Base-by-base conservation (phyloP, 2,329 filamentous ascomycete species). In the Anthostomella pinea region DNA sequence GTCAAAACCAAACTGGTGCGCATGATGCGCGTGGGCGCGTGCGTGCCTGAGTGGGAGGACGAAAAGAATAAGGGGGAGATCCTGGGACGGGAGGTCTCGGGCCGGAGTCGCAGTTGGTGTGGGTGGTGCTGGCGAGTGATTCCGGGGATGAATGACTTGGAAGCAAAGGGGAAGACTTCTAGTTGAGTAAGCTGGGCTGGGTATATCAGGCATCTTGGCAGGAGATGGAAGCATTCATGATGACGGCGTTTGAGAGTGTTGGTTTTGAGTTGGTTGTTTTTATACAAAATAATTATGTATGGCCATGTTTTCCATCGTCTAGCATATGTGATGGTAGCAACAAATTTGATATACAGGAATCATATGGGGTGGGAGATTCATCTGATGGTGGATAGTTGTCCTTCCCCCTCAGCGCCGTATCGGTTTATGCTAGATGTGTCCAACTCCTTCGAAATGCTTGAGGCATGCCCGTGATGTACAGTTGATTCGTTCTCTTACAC, bases 1-100 rank as follows among this genome's bases (percentile, higher is more conserved):
- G 79, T 96, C 35, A 95, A 95, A 70, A 85, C 83, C 43, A 95
- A 91, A 65, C 73, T 85, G n/a, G 87, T 93, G 53, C 83, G 83
- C 53, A 83, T 87, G 67, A 79, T 94, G 5, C 77, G 75, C 41
- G 81, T 96, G 0, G 91, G 90, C 1, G 85, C 84, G 4, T 87
- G 84, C 44, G 91, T 96, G 9, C 84, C 85, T 44, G 87, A 95
- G 59, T 89, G 83, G 66, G 85, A 87, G 47, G 87, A 91, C 56
- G 87, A 94, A 63, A 74, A 77, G 38, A 75, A 75, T 22, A 72
- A 73, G 6, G 79, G 79, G 4, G 72, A 74, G 39, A 83, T 85
- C 48, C 67, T 96, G 17, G 72, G 73, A 11, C 69, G 83, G 16
- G 91, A 97, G 63, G 74, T 82, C 35, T 69, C 69, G 10, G 86